Evolutionary conservation across 2,329 filamentous ascomycete species (phyloP).

Genomic region (Exophiala calicioides): DNA sequence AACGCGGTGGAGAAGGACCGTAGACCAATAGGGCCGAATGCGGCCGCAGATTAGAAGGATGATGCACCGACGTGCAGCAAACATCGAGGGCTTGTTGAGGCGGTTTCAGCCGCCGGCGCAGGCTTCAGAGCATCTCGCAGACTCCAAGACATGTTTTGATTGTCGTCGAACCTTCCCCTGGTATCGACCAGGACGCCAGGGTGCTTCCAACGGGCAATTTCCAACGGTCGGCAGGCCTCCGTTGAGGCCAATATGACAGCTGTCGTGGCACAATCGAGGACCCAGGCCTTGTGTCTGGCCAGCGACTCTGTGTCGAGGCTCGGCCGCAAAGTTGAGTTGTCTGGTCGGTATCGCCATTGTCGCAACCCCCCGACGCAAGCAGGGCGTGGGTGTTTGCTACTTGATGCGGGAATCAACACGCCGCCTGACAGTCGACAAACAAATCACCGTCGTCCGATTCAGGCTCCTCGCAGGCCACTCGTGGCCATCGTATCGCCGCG

Average conservation of each 20-base stretch:
- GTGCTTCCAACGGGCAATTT: background rate
- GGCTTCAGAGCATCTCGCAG: background rate
- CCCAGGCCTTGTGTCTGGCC: background rate
- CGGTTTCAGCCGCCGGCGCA: conserved; percentile 17
- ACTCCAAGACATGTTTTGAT: conserved; percentile 6
- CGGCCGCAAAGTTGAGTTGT: background rate
- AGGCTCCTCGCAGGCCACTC: background rate
- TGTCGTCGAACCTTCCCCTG: conserved; percentile 9
- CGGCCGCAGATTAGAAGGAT: conserved; percentile 11
- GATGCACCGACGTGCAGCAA: conserved; percentile 24
- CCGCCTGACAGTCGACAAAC: conserved; percentile 19
- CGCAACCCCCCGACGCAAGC: no score
- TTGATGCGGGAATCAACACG: conserved; percentile 12
- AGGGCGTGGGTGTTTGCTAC: conserved; percentile 22
- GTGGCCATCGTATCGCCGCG: no score
- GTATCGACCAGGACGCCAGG: conserved; percentile 5
- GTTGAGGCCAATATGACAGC: conserved; percentile 30
- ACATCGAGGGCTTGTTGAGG: conserved; percentile 7
- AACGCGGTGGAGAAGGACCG: background rate
- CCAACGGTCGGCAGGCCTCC: conserved; percentile 10
- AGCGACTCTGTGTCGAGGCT: background rate
- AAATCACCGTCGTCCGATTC: conserved; percentile 9
- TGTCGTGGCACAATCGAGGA: conserved; percentile 21
- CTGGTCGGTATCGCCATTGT: conserved; percentile 5
- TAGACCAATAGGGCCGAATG: conserved; percentile 8